phyloP scores from a whole-genome alignment of 1,284 basidiomycete species.

The Sphaerobolus stellatus region DNA sequence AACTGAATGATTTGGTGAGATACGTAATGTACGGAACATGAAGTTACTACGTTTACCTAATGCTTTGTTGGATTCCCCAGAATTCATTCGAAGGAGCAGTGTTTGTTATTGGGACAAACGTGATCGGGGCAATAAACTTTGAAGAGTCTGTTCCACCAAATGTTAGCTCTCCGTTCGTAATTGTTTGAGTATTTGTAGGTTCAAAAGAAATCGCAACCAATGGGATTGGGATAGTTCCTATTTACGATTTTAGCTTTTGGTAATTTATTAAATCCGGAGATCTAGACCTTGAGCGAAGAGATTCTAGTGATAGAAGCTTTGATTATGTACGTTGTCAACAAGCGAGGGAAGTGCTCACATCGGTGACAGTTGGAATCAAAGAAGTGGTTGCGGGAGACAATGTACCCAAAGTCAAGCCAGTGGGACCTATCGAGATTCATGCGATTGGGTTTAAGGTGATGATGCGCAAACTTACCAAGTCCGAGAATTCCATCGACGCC shows the following conservation, averaged over 20 bases:
- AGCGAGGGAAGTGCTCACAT: conserved; percentile 26
- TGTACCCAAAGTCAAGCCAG: conserved; percentile 26
- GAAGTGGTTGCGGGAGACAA: conserved; percentile 18
- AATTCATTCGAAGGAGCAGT: conserved; percentile 48
- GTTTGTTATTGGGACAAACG: conserved; percentile 47
- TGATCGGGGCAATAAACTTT: conserved; percentile 47
- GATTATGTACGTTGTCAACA: not conserved
- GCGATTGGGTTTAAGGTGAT: not conserved
- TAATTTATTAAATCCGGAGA: conserved; percentile 42
- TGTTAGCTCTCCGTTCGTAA: conserved; percentile 31
- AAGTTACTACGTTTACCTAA: conserved; percentile 34
- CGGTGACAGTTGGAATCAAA: conserved; percentile 49
- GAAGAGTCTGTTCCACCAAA: conserved; percentile 48
- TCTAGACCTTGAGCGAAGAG: conserved; percentile 23
- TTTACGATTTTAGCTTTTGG: conserved; percentile 40
- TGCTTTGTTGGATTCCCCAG: conserved; percentile 63
- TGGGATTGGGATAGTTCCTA: conserved; percentile 36
- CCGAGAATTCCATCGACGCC: conserved; percentile 61
- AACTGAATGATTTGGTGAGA: too few species aligned
- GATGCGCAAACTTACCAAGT: not conserved
- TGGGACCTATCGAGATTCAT: conserved; percentile 28
- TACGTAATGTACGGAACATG: too few species aligned
- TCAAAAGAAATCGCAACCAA: conserved; percentile 49
- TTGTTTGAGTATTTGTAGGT: conserved; percentile 35
- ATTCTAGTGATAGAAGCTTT: conserved; percentile 42